Base-by-base conservation (phyloP, 805 yeast genomes). In the Saturnispora kantuleensis region DNA sequence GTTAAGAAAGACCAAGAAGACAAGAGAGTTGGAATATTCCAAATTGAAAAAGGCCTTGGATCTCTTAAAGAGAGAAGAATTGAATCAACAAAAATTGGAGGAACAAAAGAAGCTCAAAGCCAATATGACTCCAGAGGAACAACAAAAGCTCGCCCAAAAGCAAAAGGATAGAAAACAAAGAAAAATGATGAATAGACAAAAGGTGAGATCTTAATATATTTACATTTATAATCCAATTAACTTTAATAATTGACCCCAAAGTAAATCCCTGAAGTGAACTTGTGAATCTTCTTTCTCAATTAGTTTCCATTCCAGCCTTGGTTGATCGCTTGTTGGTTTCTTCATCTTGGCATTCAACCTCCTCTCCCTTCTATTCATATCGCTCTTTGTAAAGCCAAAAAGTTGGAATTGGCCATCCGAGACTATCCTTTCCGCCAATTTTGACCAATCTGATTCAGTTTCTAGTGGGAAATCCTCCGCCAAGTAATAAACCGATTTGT, bases 121-220 rank as follows among this genome's bases (percentile, higher is more conserved):
- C 52, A 72, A 71, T 52, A 65, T 84, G 57, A 70, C 81, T 38
- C 81, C 86, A 49, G 87, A 81, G 56, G 93, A 83, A 59, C 93
- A 84, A 66, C 79, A 79, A 52, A 85, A 83, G 66, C 63, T 74
- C 36, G 90, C 84, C 52, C 79, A 77, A 68, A 85, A 82, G 68
- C 86, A 82, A 63, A 70, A 70, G 52, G 95, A 85, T 54, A 86
- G 81, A 70, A 86, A 79, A 64, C 85, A 81, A 60, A 79, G 87
- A 68, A 84, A 85, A 66, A 66, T 67, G 60, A 73, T 68, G 65
- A 79, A 73, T 64, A 79, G 76, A 65, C 81, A 81, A 64, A 78
- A 71, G 57, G 65, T 66, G 52, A 67, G 65, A 52, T 41, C 43
- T 21, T 50, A 26, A 31, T 28, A 28, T 21, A 11, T 9, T 17